A percentile compares a stretch with the other conserved stretches of the same genome.
phyloP scores from a whole-genome alignment of 345 rosid species.

The Brassica carinata region DNA sequence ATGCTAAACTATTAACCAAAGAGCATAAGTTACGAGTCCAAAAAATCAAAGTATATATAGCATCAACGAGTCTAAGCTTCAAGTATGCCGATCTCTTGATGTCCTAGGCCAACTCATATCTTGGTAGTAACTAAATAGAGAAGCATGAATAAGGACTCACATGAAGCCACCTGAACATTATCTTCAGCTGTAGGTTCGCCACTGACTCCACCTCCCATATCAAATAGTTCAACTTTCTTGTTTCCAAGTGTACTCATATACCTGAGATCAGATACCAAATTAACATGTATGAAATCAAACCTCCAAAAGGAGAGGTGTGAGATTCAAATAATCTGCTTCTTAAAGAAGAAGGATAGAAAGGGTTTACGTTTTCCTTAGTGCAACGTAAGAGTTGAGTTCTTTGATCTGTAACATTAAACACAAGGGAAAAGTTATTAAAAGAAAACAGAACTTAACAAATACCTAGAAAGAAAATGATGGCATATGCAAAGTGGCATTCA shows the following conservation, averaged over 20 bases:
- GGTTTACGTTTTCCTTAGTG: conserved; percentile 91
- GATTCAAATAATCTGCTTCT: conserved; percentile 1
- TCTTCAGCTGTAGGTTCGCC: conserved; percentile 52
- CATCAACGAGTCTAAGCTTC: not conserved
- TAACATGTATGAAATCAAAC: conserved; percentile 13
- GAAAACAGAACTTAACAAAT: not conserved
- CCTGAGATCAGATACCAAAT: conserved; percentile 47
- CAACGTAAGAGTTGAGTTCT: conserved; percentile 92
- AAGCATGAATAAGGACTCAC: not conserved
- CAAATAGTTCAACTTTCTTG: conserved; percentile 88
- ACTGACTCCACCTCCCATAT: conserved; percentile 88
- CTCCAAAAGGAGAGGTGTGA: not conserved
- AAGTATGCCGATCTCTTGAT: not conserved
- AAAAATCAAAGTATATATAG: not conserved
- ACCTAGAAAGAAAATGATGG: not conserved
- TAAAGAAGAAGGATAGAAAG: not conserved
- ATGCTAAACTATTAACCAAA: too few species aligned
- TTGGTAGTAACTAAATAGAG: not conserved
- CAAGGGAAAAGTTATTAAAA: conserved; percentile 1
- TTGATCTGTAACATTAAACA: conserved; percentile 64
- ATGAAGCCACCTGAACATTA: not conserved
- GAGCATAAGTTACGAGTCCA: too few species aligned
- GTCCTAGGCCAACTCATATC: not conserved
- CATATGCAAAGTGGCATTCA: not conserved
- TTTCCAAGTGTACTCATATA: conserved; percentile 84